A percentile compares a stretch with the other conserved stretches of the same genome.
These are phyloP conservation scores for Mycosphaerella sp. DNA, from an alignment of 2,329 filamentous ascomycete genomes.

Conservation along the genomic window DNA sequence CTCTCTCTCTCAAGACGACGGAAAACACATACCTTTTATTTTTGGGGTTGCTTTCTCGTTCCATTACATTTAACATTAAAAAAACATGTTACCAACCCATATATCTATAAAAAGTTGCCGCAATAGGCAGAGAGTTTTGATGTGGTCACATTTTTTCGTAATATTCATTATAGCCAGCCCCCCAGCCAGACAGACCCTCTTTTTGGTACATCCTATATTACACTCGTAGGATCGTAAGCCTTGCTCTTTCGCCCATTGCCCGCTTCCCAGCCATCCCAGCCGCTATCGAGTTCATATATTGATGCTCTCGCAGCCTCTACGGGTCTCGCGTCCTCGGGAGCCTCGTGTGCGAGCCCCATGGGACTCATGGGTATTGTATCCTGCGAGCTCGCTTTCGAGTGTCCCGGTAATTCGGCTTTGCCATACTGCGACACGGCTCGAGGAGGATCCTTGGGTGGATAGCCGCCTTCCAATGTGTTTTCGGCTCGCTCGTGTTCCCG, in stretches of 20 bases:
- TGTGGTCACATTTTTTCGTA: background rate
- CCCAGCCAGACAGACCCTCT: background rate
- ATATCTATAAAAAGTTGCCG: no score
- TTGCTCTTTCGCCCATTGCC: slow-evolving; percentile 13
- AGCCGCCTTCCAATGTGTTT: background rate
- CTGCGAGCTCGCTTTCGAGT: background rate
- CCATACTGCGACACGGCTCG: slow-evolving; percentile 3
- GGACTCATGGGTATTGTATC: slow-evolving; percentile 2
- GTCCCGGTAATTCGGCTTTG: slow-evolving; percentile 12
- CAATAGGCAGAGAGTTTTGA: background rate
- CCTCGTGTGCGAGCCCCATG: slow-evolving; percentile 2
- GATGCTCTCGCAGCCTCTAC: slow-evolving; percentile 13
- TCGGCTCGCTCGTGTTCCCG: slow-evolving; percentile 2
- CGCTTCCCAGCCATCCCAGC: slow-evolving; percentile 12
- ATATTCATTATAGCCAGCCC: slow-evolving; percentile 4
- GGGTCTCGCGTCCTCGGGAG: slow-evolving; percentile 3
- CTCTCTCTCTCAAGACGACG: no score
- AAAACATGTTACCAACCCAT: no score
- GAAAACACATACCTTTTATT: no score
- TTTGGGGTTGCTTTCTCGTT: no score
- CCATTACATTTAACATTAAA: no score
- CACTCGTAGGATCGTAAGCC: slow-evolving; percentile 13
- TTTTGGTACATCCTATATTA: slow-evolving; percentile 1
- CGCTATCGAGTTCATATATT: slow-evolving; percentile 16
- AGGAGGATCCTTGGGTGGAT: background rate